Conservation (phyloP, 441 rosid species). For the Mallotus repandus region DNA sequence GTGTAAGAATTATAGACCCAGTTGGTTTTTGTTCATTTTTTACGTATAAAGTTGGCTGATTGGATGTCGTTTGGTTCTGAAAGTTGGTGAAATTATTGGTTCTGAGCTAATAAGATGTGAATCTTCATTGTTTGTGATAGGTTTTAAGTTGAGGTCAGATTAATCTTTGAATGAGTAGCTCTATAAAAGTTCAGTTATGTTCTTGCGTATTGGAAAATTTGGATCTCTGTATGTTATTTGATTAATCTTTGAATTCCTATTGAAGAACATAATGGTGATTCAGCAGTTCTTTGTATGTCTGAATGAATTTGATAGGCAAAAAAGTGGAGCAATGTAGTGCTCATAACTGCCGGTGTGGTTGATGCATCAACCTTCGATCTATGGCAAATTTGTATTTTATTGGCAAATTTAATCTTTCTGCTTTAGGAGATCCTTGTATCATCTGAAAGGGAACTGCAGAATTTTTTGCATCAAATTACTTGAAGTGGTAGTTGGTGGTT, state of each 20-base stretch:
- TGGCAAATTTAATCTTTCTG: conserved; percentile 2
- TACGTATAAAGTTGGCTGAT: conserved; percentile 1
- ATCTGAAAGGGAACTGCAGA: conserved; percentile 26
- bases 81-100: background rate
- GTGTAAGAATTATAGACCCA: background rate
- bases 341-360: conserved; percentile 9
- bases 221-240: background rate
- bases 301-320: conserved; percentile 12
- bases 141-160: background rate
- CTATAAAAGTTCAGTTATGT: too few species aligned
- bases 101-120: background rate
- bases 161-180: background rate
- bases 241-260: background rate
- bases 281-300: background rate
- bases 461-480: conserved; percentile 14
- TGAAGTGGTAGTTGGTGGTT: conserved; percentile 24
- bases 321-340: conserved; percentile 21
- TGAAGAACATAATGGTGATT: background rate
- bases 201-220: background rate
- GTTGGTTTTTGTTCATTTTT: background rate
- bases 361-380: background rate
- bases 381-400: background rate
- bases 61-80: background rate
- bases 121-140: background rate
- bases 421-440: conserved; percentile 27